Base-by-base conservation (phyloP, 2,329 filamentous ascomycete species). In the Ceratocystis harringtonii region DNA sequence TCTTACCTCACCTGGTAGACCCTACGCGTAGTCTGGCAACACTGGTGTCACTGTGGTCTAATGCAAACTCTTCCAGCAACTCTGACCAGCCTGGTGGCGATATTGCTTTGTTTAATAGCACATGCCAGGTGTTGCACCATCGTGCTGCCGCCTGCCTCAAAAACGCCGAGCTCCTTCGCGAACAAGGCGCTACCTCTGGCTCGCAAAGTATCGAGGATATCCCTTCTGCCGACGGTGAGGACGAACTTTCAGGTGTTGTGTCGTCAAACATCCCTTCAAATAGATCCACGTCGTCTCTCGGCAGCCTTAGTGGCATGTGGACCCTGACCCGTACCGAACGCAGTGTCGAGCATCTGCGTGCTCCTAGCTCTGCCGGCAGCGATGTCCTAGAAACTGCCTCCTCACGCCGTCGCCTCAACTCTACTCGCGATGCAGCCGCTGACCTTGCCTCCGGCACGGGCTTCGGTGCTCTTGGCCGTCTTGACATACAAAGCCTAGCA, bases 1-100 rank as follows among this genome's bases (percentile, higher is more conserved):
- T 89, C 58, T 79, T 99, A 15, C 94, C 94, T 0, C 96, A 95
- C 73, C 81, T 99, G 3, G 89, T 99, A 68, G 94, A 99, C 70
- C 87, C 92, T 68, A 85, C 91, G 6, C 84, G 90, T 68, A 92
- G 89, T 70, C 91, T 92, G 70, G 90, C 94, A 0, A 86, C 87
- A 45, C 77, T 99, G 19, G 87, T 95, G 25, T 88, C 88, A 71
- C 77, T 94, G 12, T 95, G 89, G 89, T 80, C 88, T 0, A 86
- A 90, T 48, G 73, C 78, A 3, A 78, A 77, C 69, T 73, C 73
- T 17, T 68, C 71, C 22, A 69, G 72, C 8, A 71, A 72, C 28
- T 71, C 55, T 17, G 74, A 71, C n/a, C 68, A 73, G 1, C 70
- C 71, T 2, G 76, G 81, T n/a, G 79, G 80, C 44, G 81, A 84